Conservation (phyloP, 495 filamentous ascomycete species). For the Saxispiralis lemnorum region DNA sequence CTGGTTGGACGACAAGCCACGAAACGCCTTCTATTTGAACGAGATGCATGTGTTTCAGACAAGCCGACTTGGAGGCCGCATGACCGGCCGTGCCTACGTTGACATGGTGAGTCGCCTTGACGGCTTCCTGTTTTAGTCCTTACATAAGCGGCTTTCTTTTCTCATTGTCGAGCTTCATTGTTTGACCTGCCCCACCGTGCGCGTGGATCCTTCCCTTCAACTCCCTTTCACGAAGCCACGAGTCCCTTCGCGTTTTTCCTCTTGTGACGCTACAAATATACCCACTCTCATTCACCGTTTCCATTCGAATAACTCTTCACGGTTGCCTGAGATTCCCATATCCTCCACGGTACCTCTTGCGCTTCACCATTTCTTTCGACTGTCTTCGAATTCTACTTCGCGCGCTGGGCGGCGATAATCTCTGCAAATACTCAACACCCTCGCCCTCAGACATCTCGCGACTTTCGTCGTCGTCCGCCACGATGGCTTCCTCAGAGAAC, state of each 20-base stretch:
- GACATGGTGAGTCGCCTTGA: constrained; percentile 11
- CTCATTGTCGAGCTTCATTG: constrained; percentile 14
- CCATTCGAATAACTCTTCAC: background rate
- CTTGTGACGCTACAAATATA: background rate
- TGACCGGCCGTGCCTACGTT: constrained; percentile 13
- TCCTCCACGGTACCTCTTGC: background rate
- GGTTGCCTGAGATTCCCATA: background rate
- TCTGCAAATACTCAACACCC: constrained; percentile 1
- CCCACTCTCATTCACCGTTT: constrained; percentile 5
- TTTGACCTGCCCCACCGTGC: background rate
- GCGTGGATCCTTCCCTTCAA: background rate
- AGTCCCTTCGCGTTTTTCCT: constrained; percentile 4
- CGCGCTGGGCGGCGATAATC: constrained; percentile 3
- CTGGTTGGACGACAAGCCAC: constrained; percentile 11
- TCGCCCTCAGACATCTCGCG: constrained; percentile 12
- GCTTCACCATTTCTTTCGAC: background rate
- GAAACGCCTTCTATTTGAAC: constrained; percentile 9
- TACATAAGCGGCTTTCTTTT: background rate
- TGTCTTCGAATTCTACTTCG: background rate
- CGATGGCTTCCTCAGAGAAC: constrained; percentile 27
- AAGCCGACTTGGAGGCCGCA: constrained; percentile 7
- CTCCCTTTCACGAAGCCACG: constrained; percentile 7
- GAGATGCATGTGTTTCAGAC: constrained; percentile 11
- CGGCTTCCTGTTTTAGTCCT: background rate
- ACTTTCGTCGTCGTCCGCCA: constrained; percentile 15